Conservation (phyloP, 1,284 basidiomycete species). For the Cystobasidium slooffiae region DNA sequence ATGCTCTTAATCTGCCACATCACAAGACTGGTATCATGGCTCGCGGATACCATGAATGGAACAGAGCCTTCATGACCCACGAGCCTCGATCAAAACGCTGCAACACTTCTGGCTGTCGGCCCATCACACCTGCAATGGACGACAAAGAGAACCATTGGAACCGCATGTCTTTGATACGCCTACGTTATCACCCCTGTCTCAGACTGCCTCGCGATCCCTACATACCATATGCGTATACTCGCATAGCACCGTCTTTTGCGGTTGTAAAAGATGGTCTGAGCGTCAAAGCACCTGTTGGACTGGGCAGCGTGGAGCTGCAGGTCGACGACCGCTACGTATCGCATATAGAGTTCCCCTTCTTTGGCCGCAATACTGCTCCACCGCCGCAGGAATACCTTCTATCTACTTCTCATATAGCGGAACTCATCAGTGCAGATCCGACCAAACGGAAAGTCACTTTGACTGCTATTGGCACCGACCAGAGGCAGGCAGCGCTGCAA, state of each 20-base stretch:
- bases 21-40: slow-evolving; percentile 42
- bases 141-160: slow-evolving; percentile 44
- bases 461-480: slow-evolving; percentile 40
- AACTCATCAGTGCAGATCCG: slow-evolving; percentile 21
- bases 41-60: slow-evolving; percentile 43
- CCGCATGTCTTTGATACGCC: slow-evolving; percentile 38
- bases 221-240: slow-evolving; percentile 33
- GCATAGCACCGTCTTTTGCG: slow-evolving; percentile 29
- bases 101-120: slow-evolving; percentile 27
- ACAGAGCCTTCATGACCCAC: slow-evolving; percentile 32
- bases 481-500: slow-evolving; percentile 38
- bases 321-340: slow-evolving; percentile 25
- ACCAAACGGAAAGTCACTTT: slow-evolving; percentile 33
- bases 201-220: slow-evolving; percentile 35
- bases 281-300: slow-evolving; percentile 28
- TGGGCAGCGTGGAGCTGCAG: slow-evolving; percentile 37
- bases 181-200: slow-evolving; percentile 38
- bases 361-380: slow-evolving; percentile 8
- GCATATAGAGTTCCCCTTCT: slow-evolving; percentile 39
- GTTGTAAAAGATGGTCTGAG: slow-evolving; percentile 36
- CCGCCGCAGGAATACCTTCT: slow-evolving; percentile 31
- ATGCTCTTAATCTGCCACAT: slow-evolving; percentile 41
- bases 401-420: slow-evolving; percentile 23
- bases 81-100: slow-evolving; percentile 32
- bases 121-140: slow-evolving; percentile 37